Conservation (phyloP, 2,329 filamentous ascomycete genomes). For the Penicillium sp. region DNA sequence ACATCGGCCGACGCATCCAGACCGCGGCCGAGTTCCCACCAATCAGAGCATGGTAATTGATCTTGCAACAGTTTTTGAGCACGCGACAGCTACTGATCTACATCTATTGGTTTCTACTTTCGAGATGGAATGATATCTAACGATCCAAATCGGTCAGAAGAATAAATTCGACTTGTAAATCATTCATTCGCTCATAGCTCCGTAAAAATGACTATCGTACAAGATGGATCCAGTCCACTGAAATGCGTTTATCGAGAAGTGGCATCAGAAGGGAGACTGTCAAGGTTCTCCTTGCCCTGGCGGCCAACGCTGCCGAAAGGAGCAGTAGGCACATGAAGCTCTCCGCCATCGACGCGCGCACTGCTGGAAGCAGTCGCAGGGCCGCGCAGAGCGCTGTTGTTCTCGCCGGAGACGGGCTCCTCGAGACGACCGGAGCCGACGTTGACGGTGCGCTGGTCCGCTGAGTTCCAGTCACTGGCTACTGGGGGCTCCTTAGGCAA, state of each 20-base stretch:
- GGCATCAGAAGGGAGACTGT: constrained; percentile 60
- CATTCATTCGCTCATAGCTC: constrained; percentile 18
- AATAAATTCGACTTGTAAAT: not conserved
- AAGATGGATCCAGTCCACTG: constrained; percentile 13
- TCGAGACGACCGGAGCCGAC: constrained; percentile 62
- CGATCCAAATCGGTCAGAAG: too few relatives aligned
- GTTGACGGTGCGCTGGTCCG: constrained; percentile 66
- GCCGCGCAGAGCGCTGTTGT: constrained; percentile 54
- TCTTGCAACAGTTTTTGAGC: not conserved
- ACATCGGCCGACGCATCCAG: not conserved
- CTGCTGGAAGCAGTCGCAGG: constrained; percentile 59
- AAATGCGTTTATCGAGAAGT: constrained; percentile 48
- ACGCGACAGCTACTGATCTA: not conserved
- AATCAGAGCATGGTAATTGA: not conserved
- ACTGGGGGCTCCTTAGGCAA: constrained; percentile 73
- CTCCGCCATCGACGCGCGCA: constrained; percentile 48
- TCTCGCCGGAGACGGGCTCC: constrained; percentile 52
- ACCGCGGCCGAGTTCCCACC: not conserved
- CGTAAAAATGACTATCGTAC: constrained; percentile 20
- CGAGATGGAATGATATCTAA: too few relatives aligned
- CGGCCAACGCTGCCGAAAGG: constrained; percentile 55
- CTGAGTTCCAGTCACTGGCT: constrained; percentile 76
- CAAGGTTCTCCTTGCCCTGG: constrained; percentile 59
- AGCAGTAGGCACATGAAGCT: constrained; percentile 54
- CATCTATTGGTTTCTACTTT: not conserved